Evolutionary conservation across 2,329 filamentous ascomycete species (phyloP).

Genomic region (Blastomyces emzantsi): DNA sequence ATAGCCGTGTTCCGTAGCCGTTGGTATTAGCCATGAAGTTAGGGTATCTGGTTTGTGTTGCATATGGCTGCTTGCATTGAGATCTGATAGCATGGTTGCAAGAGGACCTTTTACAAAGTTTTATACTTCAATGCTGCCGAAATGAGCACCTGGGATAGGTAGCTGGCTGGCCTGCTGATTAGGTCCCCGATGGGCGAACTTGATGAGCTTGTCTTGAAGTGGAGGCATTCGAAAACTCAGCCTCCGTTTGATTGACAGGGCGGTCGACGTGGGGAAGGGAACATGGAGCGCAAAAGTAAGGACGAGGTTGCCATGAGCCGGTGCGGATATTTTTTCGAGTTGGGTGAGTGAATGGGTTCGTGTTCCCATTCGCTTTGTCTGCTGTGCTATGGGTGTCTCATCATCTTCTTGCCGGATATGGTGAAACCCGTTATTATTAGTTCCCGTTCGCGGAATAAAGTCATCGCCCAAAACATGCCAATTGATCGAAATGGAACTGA

Average conservation of each 20-base stretch:
- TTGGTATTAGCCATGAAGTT: constrained; percentile 24
- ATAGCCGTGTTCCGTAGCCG: constrained; percentile 23
- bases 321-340: background rate
- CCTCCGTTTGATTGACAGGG: background rate
- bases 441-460: background rate
- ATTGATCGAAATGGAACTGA: background rate
- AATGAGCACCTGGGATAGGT: background rate
- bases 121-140: background rate
- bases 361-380: background rate
- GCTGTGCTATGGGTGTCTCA: background rate
- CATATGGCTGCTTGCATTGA: constrained; percentile 5
- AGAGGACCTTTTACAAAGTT: background rate
- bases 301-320: background rate
- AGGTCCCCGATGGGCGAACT: background rate
- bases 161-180: background rate
- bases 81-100: constrained; percentile 7
- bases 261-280: background rate
- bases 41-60: constrained; percentile 9
- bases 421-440: background rate
- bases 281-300: background rate
- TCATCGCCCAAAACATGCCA: background rate
- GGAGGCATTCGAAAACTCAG: background rate
- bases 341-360: background rate
- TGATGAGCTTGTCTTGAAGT: background rate
- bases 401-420: background rate